Evolutionary conservation across 441 rosid species (phyloP).

Genomic region (Bruguiera hainesii): DNA sequence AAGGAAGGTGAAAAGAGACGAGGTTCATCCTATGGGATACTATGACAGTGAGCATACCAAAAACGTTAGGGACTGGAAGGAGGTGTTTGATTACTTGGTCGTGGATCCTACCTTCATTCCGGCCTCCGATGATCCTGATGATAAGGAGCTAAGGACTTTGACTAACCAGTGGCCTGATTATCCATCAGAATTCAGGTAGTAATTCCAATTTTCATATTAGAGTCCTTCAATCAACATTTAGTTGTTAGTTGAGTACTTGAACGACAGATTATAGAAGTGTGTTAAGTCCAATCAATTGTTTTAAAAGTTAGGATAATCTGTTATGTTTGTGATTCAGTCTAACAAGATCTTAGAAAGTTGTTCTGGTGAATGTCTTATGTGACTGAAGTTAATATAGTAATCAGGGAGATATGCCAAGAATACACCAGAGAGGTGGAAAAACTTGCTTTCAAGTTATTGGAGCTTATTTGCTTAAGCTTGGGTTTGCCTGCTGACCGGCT

Average conservation of each 20-base stretch:
- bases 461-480: constrained; percentile 57
- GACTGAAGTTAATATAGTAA: background rate
- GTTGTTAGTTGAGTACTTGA: too few relatives aligned
- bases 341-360: background rate
- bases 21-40: constrained; percentile 43
- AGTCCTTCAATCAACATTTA: background rate
- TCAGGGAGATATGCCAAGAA: constrained; percentile 55
- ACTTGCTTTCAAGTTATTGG: constrained; percentile 50
- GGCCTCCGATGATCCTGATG: constrained; percentile 42
- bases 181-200: constrained; percentile 34
- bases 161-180: constrained; percentile 62
- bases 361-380: background rate
- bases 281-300: background rate
- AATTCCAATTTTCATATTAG: background rate
- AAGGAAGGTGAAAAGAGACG: constrained; percentile 53
- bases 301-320: background rate
- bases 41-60: constrained; percentile 63
- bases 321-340: too few relatives aligned
- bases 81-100: constrained; percentile 64
- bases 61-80: constrained; percentile 60
- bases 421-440: constrained; percentile 54
- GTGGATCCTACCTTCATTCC: constrained; percentile 51
- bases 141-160: constrained; percentile 38
- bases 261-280: too few relatives aligned
- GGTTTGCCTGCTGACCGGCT: constrained; percentile 49